These are phyloP conservation scores for Musa itinerans DNA, from an alignment of 176 grass and related monocot genomes.

Conservation along the genomic window DNA sequence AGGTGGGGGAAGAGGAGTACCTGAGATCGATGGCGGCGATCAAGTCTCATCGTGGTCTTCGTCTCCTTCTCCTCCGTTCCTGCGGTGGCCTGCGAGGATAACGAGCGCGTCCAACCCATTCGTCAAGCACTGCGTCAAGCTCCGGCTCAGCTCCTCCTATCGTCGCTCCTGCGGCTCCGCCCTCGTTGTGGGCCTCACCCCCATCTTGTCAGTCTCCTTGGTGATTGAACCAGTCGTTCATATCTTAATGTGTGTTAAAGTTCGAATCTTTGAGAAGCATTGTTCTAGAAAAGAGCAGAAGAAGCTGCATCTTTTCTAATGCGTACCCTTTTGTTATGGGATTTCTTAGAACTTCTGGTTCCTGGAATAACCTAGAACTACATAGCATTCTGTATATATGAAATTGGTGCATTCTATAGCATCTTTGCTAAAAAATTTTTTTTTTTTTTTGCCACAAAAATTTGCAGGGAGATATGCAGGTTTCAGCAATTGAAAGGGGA, in stretches of 20 bases:
- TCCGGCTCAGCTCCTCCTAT: conserved; percentile 66
- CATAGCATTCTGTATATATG: neutral
- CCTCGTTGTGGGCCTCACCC: conserved; percentile 62
- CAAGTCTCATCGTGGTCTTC: neutral
- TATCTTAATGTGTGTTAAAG: neutral
- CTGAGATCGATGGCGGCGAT: neutral
- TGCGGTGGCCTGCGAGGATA: conserved; percentile 23
- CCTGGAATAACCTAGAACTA: neutral
- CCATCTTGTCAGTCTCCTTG: conserved; percentile 43
- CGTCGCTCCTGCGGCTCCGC: conserved; percentile 44
- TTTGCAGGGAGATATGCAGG: conserved; percentile 55
- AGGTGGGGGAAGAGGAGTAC: neutral
- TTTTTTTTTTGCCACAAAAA: neutral
- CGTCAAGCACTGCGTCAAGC: conserved; percentile 91
- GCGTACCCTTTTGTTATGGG: neutral
- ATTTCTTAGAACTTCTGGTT: neutral
- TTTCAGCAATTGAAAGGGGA: conserved; percentile 28
- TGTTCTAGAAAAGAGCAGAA: neutral
- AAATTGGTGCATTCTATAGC: neutral
- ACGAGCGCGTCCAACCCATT: conserved; percentile 70
- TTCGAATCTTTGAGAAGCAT: neutral
- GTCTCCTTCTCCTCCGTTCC: neutral
- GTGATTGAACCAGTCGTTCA: no score
- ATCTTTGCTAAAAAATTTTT: neutral
- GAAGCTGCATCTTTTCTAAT: neutral